Evolutionary conservation across 2,329 filamentous ascomycete genomes (phyloP).

Genomic region (Penicillium fuscoglaucum): DNA sequence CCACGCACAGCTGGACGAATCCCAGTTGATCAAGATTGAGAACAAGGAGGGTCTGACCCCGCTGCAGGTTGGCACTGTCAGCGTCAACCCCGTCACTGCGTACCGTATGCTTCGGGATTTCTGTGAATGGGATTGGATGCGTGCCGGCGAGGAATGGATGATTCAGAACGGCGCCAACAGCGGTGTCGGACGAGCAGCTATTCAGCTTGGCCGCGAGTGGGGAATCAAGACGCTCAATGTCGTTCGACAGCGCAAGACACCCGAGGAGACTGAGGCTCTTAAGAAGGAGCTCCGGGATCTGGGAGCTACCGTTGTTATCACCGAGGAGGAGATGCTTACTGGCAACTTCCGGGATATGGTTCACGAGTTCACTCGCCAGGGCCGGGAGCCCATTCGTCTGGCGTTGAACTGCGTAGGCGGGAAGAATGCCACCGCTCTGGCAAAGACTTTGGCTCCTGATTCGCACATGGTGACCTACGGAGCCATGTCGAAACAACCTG

Average conservation of each 20-base stretch:
- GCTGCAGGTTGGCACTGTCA: conserved; percentile 81
- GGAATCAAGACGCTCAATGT: conserved; percentile 89
- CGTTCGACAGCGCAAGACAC: conserved; percentile 68
- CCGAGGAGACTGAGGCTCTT: conserved; percentile 64
- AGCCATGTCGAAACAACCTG: conserved; percentile 87
- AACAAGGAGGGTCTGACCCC: conserved; percentile 69
- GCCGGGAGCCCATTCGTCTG: conserved; percentile 70
- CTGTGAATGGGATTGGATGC: conserved; percentile 53
- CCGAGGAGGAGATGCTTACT: conserved; percentile 57
- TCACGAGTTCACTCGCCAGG: conserved; percentile 69
- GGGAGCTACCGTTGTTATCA: conserved; percentile 64
- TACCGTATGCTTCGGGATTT: conserved; percentile 92
- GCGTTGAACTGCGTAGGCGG: conserved; percentile 94
- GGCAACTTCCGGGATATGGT: conserved; percentile 51
- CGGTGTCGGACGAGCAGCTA: conserved; percentile 85
- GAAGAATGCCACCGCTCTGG: conserved; percentile 74
- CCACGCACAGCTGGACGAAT: conserved; percentile 68
- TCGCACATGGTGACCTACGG: conserved; percentile 89
- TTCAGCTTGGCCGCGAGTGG: conserved; percentile 84
- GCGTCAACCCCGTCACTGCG: conserved; percentile 90
- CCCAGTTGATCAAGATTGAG: conserved; percentile 66
- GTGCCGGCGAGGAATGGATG: conserved; percentile 78
- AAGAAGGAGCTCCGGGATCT: conserved; percentile 61
- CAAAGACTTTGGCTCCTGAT: conserved; percentile 68
- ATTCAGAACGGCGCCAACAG: conserved; percentile 97